phyloP scores from a whole-genome alignment of 1,284 basidiomycete species.

The Rhodotorula sp. region DNA sequence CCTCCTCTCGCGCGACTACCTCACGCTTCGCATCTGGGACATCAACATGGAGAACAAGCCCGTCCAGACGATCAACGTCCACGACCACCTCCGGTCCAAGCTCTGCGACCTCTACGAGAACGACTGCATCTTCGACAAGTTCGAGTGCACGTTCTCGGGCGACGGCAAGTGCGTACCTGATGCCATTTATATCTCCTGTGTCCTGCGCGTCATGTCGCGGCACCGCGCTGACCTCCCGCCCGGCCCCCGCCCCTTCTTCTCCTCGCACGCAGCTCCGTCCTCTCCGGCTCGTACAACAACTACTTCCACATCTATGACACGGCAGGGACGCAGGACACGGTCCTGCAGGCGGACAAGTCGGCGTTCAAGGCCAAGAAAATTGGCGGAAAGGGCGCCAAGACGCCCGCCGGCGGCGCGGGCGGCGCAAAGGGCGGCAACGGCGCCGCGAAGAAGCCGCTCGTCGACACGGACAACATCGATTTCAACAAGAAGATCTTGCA shows the following conservation, averaged over 20 bases:
- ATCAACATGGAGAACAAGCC: conserved; percentile 98
- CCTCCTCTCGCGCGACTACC: conserved; percentile 94
- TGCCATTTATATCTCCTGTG: not conserved
- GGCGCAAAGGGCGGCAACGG: conserved; percentile 61
- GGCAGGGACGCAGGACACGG: conserved; percentile 84
- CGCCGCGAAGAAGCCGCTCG: conserved; percentile 63
- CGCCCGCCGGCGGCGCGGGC: conserved; percentile 70
- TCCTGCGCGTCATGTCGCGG: no score
- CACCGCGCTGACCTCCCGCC: not conserved
- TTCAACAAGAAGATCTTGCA: conserved; percentile 97
- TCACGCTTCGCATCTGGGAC: conserved; percentile 99
- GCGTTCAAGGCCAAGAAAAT: conserved; percentile 99
- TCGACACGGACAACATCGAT: conserved; percentile 88
- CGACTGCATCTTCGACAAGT: conserved; percentile 99
- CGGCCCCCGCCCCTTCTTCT: not conserved
- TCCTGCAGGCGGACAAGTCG: conserved; percentile 97
- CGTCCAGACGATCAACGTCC: conserved; percentile 96
- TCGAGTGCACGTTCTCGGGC: conserved; percentile 94
- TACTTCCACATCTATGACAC: conserved; percentile 99
- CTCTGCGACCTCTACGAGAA: conserved; percentile 99
- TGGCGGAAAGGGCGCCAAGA: conserved; percentile 56
- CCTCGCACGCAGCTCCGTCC: conserved; percentile 67
- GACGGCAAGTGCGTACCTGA: conserved; percentile 89
- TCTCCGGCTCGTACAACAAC: conserved; percentile 99
- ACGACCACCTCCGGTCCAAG: conserved; percentile 95